Conservation (phyloP, 164 flowering plant genomes). For the Magnolia kwangsiensis region DNA sequence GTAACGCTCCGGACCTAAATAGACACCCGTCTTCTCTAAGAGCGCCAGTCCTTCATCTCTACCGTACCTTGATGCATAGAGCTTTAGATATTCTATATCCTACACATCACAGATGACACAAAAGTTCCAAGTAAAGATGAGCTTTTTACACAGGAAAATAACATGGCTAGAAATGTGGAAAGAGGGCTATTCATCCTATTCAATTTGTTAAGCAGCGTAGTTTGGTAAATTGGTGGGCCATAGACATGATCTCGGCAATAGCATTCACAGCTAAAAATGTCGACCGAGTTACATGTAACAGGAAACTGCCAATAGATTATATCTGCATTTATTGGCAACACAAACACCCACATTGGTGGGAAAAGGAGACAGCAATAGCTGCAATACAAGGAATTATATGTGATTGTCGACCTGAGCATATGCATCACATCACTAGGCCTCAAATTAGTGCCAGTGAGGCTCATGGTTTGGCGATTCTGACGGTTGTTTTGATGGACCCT, state of each 20-base stretch:
- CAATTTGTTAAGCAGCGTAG: not conserved
- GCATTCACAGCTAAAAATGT: not conserved
- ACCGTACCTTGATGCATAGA: conserved; percentile 77
- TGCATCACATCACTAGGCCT: no score
- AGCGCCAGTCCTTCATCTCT: conserved; percentile 65
- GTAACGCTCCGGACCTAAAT: conserved; percentile 87
- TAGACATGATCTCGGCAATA: not conserved
- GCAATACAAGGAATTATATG: no score
- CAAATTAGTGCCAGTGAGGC: no score
- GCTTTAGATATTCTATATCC: conserved; percentile 89
- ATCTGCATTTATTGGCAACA: no score
- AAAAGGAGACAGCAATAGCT: no score
- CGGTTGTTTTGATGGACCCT: no score
- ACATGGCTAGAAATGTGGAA: not conserved
- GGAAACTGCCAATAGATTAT: no score
- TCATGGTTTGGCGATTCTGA: no score
- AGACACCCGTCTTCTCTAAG: conserved; percentile 80
- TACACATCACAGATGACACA: conserved; percentile 13
- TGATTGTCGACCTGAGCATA: no score
- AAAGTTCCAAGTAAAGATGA: no score
- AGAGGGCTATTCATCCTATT: not conserved
- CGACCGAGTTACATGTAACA: no score
- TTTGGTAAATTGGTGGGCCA: not conserved
- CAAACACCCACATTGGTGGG: no score
- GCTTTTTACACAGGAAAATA: not conserved